Conservation (phyloP, 192 early-diverging fungal genomes). For the Backusella luteola region DNA sequence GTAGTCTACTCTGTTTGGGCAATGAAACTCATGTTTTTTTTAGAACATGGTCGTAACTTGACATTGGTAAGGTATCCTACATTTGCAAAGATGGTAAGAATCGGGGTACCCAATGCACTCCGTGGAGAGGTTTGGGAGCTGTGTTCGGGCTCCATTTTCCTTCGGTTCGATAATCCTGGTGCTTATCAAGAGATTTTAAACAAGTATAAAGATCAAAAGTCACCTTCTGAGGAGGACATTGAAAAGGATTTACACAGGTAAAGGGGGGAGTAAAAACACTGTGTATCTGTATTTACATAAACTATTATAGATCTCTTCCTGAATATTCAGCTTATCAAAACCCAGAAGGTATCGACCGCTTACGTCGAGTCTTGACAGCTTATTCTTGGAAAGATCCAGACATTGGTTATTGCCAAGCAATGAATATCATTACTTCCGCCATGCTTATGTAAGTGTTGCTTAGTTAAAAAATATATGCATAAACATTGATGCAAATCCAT, state of each 20-base stretch:
- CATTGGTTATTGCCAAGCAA: conserved; percentile 98
- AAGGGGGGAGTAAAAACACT: not conserved
- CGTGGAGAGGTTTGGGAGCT: conserved; percentile 91
- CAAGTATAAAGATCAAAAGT: conserved; percentile 56
- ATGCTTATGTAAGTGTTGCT: conserved; percentile 68
- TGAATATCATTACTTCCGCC: conserved; percentile 98
- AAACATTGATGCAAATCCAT: not conserved
- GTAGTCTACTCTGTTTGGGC: too few relatives aligned
- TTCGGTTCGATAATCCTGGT: conserved; percentile 73
- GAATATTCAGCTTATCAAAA: conserved; percentile 93
- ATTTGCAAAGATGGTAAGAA: conserved; percentile 76
- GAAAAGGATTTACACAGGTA: conserved; percentile 81
- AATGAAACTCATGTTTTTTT: not conserved
- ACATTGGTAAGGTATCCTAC: conserved; percentile 68
- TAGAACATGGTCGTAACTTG: conserved; percentile 82
- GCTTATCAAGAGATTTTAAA: conserved; percentile 67
- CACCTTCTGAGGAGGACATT: conserved; percentile 81
- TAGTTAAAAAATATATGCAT: not conserved
- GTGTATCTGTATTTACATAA: not conserved
- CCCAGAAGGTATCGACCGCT: conserved; percentile 84
- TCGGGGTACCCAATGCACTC: conserved; percentile 78
- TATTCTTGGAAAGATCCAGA: conserved; percentile 85
- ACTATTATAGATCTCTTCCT: conserved; percentile 70
- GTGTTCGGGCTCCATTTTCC: conserved; percentile 75
- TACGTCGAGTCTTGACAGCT: conserved; percentile 88